These are phyloP conservation scores for Suhomyces bribrorum DNA, from an alignment of 1,139 yeast species.

Conservation along the genomic window DNA sequence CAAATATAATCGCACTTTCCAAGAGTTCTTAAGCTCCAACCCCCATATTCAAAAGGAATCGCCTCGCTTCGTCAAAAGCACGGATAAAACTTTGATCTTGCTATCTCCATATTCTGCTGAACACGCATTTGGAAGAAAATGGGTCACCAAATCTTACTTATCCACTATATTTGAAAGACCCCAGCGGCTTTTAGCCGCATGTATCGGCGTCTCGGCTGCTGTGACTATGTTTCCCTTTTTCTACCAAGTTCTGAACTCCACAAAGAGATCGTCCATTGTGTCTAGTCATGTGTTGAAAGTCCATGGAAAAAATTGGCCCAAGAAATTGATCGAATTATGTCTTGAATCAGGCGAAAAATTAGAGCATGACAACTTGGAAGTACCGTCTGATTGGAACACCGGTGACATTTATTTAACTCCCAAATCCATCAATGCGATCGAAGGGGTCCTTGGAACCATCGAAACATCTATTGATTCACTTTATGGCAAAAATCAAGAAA, in stretches of 20 bases:
- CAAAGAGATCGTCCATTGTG: constrained; percentile 47
- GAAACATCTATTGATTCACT: constrained; percentile 66
- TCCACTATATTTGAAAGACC: constrained; percentile 83
- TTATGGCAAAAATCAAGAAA: constrained; percentile 16
- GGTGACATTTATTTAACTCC: constrained; percentile 80
- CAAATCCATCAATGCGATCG: constrained; percentile 68
- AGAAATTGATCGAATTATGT: constrained; percentile 59
- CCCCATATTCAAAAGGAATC: constrained; percentile 58
- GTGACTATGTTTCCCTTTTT: constrained; percentile 66
- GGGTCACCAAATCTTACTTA: constrained; percentile 72
- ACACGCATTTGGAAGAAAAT: constrained; percentile 71
- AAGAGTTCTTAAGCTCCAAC: constrained; percentile 51
- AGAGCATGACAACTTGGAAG: constrained; percentile 61
- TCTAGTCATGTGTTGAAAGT: constrained; percentile 66
- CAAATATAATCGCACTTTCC: constrained; percentile 45
- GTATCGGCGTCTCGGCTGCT: constrained; percentile 79
- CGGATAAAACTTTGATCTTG: constrained; percentile 54
- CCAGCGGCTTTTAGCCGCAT: constrained; percentile 72
- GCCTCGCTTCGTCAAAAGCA: constrained; percentile 44
- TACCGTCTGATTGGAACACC: constrained; percentile 79
- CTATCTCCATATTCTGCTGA: constrained; percentile 62
- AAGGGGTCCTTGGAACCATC: constrained; percentile 78
- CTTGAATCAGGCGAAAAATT: constrained; percentile 58
- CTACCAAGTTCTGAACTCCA: constrained; percentile 54
- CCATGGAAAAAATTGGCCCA: constrained; percentile 80